These are phyloP conservation scores for Psidium guajava DNA, from an alignment of 345 rosid genomes.

Conservation along the genomic window DNA sequence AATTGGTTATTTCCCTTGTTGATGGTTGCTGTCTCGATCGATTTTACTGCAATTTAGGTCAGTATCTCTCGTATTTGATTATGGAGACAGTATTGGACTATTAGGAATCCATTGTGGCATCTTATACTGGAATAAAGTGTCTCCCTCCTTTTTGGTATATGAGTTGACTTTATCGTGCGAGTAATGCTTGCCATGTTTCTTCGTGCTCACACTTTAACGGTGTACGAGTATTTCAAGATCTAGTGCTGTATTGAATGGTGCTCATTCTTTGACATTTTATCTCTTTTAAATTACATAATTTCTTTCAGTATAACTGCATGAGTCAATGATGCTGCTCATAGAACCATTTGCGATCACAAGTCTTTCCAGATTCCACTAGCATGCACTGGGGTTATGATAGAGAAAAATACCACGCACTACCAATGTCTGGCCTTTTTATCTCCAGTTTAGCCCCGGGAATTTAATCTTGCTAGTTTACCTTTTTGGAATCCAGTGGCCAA, in stretches of 20 bases:
- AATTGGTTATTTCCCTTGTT: not conserved
- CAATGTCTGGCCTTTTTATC: not conserved
- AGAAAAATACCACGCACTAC: not conserved
- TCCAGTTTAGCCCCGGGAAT: not conserved
- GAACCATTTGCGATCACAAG: not conserved
- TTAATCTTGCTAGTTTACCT: not conserved
- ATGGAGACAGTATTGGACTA: not conserved
- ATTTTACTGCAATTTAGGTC: not conserved
- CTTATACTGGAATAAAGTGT: not conserved
- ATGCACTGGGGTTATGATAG: not conserved
- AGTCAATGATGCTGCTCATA: not conserved
- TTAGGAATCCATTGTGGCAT: not conserved
- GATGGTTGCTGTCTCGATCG: not conserved
- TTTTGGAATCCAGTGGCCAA: not conserved
- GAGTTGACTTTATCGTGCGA: not conserved
- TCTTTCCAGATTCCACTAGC: not conserved
- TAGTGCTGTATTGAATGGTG: not conserved
- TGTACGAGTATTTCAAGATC: not conserved
- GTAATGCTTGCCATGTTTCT: not conserved
- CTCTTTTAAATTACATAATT: not conserved
- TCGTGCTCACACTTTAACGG: not conserved
- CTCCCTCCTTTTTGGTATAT: not conserved
- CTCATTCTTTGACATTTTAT: not conserved
- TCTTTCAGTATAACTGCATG: not conserved
- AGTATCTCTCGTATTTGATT: not conserved